Conservation (phyloP, 495 filamentous ascomycete genomes). For the Trichoderma erinaceum region DNA sequence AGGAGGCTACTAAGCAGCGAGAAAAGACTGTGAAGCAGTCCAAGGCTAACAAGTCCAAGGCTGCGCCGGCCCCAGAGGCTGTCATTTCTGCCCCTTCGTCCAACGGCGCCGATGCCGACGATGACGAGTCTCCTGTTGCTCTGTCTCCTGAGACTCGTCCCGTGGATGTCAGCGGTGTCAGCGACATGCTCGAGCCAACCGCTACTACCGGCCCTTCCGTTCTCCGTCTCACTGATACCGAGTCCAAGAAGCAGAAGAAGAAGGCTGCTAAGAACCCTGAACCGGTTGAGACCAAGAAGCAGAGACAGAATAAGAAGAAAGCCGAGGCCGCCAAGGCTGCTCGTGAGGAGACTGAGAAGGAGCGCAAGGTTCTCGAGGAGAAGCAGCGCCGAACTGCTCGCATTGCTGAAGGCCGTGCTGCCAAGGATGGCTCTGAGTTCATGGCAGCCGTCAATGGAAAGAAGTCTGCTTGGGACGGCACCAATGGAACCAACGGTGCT, state of each 20-base stretch:
- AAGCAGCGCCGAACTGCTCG: conserved; percentile 75
- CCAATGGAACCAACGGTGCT: conserved; percentile 23
- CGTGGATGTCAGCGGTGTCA: conserved; percentile 54
- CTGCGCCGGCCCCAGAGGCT: conserved; percentile 24
- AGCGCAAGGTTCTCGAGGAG: conserved; percentile 64
- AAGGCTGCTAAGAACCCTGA: conserved; percentile 51
- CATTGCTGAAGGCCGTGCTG: conserved; percentile 69
- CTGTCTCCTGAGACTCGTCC: conserved; percentile 53
- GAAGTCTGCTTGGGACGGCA: conserved; percentile 16
- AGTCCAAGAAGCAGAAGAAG: conserved; percentile 52
- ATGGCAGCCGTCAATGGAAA: conserved; percentile 42
- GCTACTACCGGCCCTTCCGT: conserved; percentile 61
- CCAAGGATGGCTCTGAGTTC: conserved; percentile 59
- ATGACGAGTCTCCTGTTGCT: conserved; percentile 61
- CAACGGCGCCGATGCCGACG: conserved; percentile 73
- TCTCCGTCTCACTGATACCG: conserved; percentile 64
- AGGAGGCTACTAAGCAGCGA: conserved; percentile 47
- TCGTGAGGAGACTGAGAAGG: conserved; percentile 67
- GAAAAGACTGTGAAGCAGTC: conserved; percentile 55
- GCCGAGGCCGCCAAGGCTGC: conserved; percentile 63
- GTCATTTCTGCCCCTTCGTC: conserved; percentile 48
- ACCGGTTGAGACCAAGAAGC: conserved; percentile 75
- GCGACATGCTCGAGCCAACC: conserved; percentile 80
- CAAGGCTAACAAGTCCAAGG: conserved; percentile 43
- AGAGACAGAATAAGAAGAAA: conserved; percentile 80